Evolutionary conservation across 1,284 basidiomycete species (phyloP), one percentile per base, ranked within the genome.

Genomic region (Leccinum fuscescens): DNA sequence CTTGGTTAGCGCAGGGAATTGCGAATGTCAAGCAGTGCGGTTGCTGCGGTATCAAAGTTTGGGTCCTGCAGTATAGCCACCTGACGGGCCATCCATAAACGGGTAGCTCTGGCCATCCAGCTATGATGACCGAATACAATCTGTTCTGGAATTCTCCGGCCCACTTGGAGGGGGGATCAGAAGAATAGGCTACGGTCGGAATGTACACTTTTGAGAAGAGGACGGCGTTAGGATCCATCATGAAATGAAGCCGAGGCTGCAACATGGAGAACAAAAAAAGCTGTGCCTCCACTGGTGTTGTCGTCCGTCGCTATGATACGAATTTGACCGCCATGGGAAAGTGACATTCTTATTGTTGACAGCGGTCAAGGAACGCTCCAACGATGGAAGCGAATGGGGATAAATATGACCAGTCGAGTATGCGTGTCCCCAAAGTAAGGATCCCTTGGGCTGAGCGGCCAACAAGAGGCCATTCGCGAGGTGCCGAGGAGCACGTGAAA

Each of bases 401-500:
- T 70, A 63, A 57, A 44, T 48, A 55, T 24, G 54, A 58, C n/a
- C 27, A 66, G 64, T 58, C 37, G 57, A 60, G 61, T 44, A 62
- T 66, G 39, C 57, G 55, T 64, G 56, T 71, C 42, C 60, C 69
- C 50, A 62, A 51, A 54, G 57, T 42, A 37, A 62, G 52, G 56
- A 56, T 57, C 17, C 39, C 39, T 49, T 57, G 52, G 48, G n/a
- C 54, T 55, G 39, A 52, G 39, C 29, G 46, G 27, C 20, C 31
- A 61, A 56, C 24, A 63, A 55, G 54, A 64, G 39, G n/a, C 55
- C 57, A 55, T 64, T 46, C 42, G 63, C 67, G 67, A 73, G 70
- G 71, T 66, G 66, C 70, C 70, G 70, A 70, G 64, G 68, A 58
- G 58, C 57, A 61, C 66, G 61, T 64, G 71, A 71, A 73, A 69